Conservation (phyloP, 208 protist species). For the Acanthamoeba sp. region DNA sequence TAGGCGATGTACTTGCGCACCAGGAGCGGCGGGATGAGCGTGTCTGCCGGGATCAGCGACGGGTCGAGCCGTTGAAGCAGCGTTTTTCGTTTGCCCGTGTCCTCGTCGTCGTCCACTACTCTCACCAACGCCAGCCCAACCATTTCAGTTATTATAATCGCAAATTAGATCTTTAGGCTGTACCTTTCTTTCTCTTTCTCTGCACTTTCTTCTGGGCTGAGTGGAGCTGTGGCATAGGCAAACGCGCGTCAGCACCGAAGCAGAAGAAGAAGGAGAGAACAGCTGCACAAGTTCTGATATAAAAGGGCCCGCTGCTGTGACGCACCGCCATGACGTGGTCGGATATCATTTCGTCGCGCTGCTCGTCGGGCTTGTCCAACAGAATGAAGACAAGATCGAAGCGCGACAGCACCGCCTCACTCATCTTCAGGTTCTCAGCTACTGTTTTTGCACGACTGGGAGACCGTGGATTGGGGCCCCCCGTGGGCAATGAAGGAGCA, state of each 20-base stretch:
- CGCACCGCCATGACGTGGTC: slow-evolving; percentile 95
- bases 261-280: neutral
- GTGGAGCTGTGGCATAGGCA: slow-evolving; percentile 50
- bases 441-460: slow-evolving; percentile 94
- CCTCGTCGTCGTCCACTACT: slow-evolving; percentile 15
- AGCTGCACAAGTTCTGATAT: neutral
- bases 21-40: slow-evolving; percentile 65
- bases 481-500: too few relatives aligned
- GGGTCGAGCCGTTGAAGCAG: neutral
- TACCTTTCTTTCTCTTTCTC: slow-evolving; percentile 66
- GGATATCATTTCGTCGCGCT: slow-evolving; percentile 91
- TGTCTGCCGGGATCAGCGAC: neutral
- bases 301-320: neutral
- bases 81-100: slow-evolving; percentile 25
- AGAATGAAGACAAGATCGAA: slow-evolving; percentile 99
- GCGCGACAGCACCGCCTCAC: slow-evolving; percentile 96
- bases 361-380: slow-evolving; percentile 92
- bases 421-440: slow-evolving; percentile 97
- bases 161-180: too few relatives aligned
- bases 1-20: slow-evolving; percentile 93
- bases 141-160: too few relatives aligned
- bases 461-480: neutral
- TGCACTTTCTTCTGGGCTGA: slow-evolving; percentile 45
- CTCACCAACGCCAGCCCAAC: too few relatives aligned
- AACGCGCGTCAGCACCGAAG: neutral